Conservation (phyloP, 345 rosid species). For the Excoecaria cochinchinensis region DNA sequence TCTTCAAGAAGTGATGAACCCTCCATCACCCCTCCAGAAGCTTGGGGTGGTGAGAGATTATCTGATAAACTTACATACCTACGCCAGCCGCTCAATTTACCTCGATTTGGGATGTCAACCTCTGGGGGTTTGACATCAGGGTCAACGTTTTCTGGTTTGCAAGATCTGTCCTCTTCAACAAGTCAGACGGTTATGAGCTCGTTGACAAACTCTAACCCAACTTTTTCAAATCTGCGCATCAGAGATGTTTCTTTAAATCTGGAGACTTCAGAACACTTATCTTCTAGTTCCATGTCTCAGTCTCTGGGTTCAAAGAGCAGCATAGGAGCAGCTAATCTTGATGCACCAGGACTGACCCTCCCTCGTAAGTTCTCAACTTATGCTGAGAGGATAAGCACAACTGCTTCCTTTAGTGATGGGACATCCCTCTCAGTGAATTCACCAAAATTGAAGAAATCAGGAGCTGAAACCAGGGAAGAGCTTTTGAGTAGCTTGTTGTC, state of each 20-base stretch:
- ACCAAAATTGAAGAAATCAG: conserved; percentile 90
- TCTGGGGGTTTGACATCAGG: conserved; percentile 61
- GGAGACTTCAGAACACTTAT: conserved; percentile 52
- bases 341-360: conserved; percentile 42
- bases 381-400: conserved; percentile 85
- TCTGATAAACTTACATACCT: conserved; percentile 60
- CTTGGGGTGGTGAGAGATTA: conserved; percentile 96
- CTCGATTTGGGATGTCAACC: conserved; percentile 55
- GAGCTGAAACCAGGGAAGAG: conserved; percentile 82
- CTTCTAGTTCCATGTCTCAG: conserved; percentile 54
- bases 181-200: conserved; percentile 50
- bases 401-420: conserved; percentile 73
- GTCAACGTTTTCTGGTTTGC: conserved; percentile 60
- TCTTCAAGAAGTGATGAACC: conserved; percentile 72
- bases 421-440: conserved; percentile 54
- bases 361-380: conserved; percentile 72
- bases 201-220: conserved; percentile 35
- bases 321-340: conserved; percentile 45
- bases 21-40: conserved; percentile 92
- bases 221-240: conserved; percentile 42
- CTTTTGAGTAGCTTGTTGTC: conserved; percentile 55
- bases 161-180: conserved; percentile 54
- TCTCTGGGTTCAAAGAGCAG: conserved; percentile 46
- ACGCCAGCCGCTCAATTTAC: conserved; percentile 47
- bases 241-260: conserved; percentile 51